Conservation (phyloP, 1,284 basidiomycete genomes). For the Ceratobasidium sp. region DNA sequence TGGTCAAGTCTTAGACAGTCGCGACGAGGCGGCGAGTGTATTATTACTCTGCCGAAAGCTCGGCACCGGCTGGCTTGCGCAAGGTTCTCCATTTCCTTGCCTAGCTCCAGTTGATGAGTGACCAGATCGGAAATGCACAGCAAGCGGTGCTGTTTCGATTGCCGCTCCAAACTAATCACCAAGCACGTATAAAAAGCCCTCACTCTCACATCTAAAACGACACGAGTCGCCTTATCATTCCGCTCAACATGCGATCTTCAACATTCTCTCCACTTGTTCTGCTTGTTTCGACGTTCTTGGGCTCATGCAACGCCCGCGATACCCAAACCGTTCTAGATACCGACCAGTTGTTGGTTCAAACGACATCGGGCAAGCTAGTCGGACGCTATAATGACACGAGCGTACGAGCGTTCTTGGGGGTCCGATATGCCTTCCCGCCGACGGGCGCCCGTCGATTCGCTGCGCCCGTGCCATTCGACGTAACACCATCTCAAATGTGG, state of each 20-base stretch:
- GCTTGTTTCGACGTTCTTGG: neutral
- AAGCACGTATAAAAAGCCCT: neutral
- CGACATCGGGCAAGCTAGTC: neutral
- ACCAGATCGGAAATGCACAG: neutral
- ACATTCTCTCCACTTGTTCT: neutral
- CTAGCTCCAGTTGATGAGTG: neutral
- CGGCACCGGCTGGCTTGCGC: neutral
- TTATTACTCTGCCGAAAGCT: neutral
- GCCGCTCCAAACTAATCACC: neutral
- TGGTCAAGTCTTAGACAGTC: neutral
- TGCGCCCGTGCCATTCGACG: conserved; percentile 1
- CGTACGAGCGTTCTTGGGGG: neutral
- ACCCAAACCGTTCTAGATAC: neutral
- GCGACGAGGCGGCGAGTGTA: neutral
- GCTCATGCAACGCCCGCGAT: neutral
- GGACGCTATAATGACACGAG: neutral
- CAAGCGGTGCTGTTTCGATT: neutral
- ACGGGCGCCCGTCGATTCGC: neutral
- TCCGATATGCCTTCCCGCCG: neutral
- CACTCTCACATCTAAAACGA: neutral
- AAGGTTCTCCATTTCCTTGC: neutral
- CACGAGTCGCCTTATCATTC: neutral
- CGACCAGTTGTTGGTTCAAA: neutral
- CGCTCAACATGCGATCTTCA: neutral
- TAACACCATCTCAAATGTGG: neutral